Conservation (phyloP, 176 grass and related monocot species). For the Chloris gayana region DNA sequence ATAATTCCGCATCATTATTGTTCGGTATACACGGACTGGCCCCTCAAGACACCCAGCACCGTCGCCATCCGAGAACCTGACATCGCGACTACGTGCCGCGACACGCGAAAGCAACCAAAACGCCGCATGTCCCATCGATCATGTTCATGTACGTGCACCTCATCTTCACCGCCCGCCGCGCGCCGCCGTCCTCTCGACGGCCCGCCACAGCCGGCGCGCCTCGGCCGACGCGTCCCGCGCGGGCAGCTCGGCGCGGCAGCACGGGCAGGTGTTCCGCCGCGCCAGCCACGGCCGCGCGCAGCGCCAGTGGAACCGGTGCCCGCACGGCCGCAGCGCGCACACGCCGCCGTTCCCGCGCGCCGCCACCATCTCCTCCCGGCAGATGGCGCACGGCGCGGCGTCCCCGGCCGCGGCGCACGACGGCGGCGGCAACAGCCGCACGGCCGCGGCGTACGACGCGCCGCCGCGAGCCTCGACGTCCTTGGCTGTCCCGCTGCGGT, state of each 20-base stretch:
- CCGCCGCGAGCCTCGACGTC: slow-evolving; percentile 15
- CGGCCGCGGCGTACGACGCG: slow-evolving; percentile 40
- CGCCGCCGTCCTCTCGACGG: slow-evolving; percentile 58
- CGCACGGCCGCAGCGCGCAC: slow-evolving; percentile 70
- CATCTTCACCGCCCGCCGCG: slow-evolving; percentile 14
- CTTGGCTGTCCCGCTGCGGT: background rate
- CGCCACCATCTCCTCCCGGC: slow-evolving; percentile 84
- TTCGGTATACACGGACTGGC: background rate
- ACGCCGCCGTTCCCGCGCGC: slow-evolving; percentile 27
- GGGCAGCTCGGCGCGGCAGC: slow-evolving; percentile 84
- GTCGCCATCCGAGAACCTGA: slow-evolving; percentile 37
- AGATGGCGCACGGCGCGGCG: slow-evolving; percentile 69
- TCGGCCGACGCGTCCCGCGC: slow-evolving; percentile 61
- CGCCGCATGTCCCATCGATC: background rate
- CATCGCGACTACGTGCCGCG: slow-evolving; percentile 7
- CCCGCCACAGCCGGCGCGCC: slow-evolving; percentile 75
- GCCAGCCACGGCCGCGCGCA: slow-evolving; percentile 78
- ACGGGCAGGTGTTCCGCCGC: slow-evolving; percentile 85
- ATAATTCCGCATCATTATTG: slow-evolving; percentile 20
- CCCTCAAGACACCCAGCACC: background rate
- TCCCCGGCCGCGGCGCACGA: slow-evolving; percentile 30
- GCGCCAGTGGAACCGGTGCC: slow-evolving; percentile 82
- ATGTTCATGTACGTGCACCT: background rate
- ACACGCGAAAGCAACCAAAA: slow-evolving; percentile 43
- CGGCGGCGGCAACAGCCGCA: slow-evolving; percentile 39